phyloP scores from a whole-genome alignment of 2,329 filamentous ascomycete species.

The Neonectria hederae region DNA sequence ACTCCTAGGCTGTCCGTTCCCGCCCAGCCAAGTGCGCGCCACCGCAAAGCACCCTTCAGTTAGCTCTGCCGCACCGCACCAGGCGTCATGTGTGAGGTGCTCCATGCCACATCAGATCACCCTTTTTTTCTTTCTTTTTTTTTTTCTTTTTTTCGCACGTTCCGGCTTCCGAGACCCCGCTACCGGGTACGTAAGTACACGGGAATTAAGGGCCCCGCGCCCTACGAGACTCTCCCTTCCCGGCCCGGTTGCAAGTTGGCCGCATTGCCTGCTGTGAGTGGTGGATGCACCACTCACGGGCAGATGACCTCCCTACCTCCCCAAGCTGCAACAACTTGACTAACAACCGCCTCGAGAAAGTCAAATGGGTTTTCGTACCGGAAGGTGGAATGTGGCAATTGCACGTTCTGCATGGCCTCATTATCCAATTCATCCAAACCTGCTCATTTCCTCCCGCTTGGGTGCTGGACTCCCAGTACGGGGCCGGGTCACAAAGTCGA shows the following conservation, averaged over 20 bases:
- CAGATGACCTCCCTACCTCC: constrained; percentile 17
- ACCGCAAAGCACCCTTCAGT: not conserved
- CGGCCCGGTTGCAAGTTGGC: constrained; percentile 13
- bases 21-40: constrained; percentile 1
- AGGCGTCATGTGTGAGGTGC: constrained; percentile 18
- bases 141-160: not conserved
- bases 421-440: not conserved
- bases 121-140: not conserved
- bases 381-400: not conserved
- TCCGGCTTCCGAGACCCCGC: constrained; percentile 4
- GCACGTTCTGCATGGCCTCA: not conserved
- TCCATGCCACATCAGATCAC: constrained; percentile 17
- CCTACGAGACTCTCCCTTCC: not conserved
- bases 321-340: not conserved
- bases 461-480: too few species aligned
- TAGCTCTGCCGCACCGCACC: constrained; percentile 20
- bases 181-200: not conserved
- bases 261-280: constrained; percentile 11
- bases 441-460: not conserved
- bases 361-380: not conserved
- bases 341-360: not conserved
- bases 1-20: too few species aligned
- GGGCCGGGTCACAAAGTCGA: constrained; percentile 8
- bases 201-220: not conserved
- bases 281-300: constrained; percentile 18